Conservation (phyloP, 495 filamentous ascomycete species). For the Letharia lupina region DNA sequence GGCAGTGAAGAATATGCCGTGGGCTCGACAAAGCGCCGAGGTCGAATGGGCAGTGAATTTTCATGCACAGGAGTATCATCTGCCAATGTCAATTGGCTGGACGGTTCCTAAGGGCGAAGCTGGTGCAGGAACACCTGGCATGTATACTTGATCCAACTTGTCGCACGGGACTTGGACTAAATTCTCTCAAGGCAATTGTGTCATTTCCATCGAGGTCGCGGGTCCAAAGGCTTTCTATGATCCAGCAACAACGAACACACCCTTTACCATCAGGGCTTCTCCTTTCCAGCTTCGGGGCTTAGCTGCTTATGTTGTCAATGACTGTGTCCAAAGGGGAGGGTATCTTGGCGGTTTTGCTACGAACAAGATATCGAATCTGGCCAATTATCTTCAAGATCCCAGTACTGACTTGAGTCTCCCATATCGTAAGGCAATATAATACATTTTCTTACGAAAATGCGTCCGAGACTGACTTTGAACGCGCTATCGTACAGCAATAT, state of each 20-base stretch:
- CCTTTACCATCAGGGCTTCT: conserved; percentile 8
- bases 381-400: conserved; percentile 3
- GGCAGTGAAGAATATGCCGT: conserved; percentile 10
- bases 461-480: not conserved
- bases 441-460: too few relatives aligned
- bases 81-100: conserved; percentile 6
- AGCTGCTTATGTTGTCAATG: conserved; percentile 5
- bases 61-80: not conserved
- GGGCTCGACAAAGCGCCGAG: not conserved
- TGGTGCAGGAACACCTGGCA: not conserved
- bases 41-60: conserved; percentile 8
- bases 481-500: not conserved
- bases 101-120: not conserved
- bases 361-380: conserved; percentile 3
- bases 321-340: not conserved
- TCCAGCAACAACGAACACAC: not conserved
- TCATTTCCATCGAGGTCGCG: not conserved
- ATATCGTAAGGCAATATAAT: not conserved
- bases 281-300: conserved; percentile 9
- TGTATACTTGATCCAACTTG: not conserved
- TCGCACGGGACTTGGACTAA: not conserved
- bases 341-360: conserved; percentile 6
- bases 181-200: not conserved
- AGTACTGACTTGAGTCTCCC: not conserved
- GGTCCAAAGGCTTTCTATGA: not conserved